Evolutionary conservation across 495 filamentous ascomycete species (phyloP).

Genomic region (Astrocystis sublimbata): DNA sequence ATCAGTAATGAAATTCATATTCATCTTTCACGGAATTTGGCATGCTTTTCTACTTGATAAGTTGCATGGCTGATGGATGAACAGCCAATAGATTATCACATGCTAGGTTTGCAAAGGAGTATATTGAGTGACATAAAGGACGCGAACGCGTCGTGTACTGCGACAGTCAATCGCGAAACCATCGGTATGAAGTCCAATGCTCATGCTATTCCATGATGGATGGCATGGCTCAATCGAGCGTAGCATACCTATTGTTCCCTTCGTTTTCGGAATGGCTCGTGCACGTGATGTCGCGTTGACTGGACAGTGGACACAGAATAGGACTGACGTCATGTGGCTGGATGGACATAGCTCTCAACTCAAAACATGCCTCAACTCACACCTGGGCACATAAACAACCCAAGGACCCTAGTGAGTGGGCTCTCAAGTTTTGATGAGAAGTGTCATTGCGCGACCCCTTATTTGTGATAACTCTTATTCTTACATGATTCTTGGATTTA

Average conservation of each 20-base stretch:
- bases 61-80: not conserved
- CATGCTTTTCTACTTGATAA: not conserved
- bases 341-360: too few relatives aligned
- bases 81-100: not conserved
- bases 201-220: too few relatives aligned
- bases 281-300: constrained; percentile 5
- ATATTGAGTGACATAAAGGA: not conserved
- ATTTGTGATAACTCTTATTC: too few relatives aligned
- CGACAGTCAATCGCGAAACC: too few relatives aligned
- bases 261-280: not conserved
- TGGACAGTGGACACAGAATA: not conserved
- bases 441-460: not conserved
- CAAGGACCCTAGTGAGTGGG: not conserved
- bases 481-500: not conserved
- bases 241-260: too few relatives aligned
- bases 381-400: not conserved
- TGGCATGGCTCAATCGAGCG: too few relatives aligned
- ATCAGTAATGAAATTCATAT: not conserved
- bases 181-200: too few relatives aligned
- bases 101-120: not conserved
- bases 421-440: too few relatives aligned
- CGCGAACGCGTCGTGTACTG: too few relatives aligned
- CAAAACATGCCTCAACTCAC: not conserved
- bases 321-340: constrained; percentile 7
- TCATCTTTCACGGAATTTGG: not conserved